phyloP scores from a whole-genome alignment of 768 basidiomycete species.

The Pulveroboletus sp. region DNA sequence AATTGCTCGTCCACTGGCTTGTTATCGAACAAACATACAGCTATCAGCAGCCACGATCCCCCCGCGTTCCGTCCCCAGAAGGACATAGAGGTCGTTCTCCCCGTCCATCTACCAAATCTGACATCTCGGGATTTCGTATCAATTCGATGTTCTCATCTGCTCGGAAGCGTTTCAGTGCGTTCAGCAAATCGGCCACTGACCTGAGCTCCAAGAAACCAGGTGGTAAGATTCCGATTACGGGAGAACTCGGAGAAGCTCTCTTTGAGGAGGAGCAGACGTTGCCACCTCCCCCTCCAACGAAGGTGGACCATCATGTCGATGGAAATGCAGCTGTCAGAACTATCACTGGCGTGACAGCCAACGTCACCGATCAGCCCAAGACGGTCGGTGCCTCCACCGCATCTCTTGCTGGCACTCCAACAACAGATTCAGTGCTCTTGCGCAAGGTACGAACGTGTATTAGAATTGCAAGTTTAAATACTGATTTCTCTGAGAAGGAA shows the following conservation, averaged over 20 bases:
- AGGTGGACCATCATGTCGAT: slow-evolving; percentile 30
- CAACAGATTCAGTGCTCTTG: not conserved
- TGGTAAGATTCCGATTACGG: slow-evolving; percentile 41
- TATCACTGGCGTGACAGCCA: slow-evolving; percentile 21
- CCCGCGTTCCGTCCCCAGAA: slow-evolving; percentile 25
- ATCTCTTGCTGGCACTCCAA: not conserved
- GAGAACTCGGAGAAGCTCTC: slow-evolving; percentile 70
- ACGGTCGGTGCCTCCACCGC: not conserved
- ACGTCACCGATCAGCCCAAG: slow-evolving; percentile 9
- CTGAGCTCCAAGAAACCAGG: slow-evolving; percentile 23
- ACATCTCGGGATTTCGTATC: slow-evolving; percentile 34
- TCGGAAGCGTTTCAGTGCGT: slow-evolving; percentile 64
- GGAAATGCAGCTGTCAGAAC: slow-evolving; percentile 11
- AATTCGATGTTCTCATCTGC: slow-evolving; percentile 44
- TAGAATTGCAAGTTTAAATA: not conserved
- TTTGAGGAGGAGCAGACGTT: slow-evolving; percentile 43
- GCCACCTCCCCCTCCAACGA: slow-evolving; percentile 19
- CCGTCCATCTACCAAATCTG: slow-evolving; percentile 43
- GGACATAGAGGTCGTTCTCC: slow-evolving; percentile 33
- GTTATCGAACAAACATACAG: slow-evolving; percentile 61
- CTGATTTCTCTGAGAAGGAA: slow-evolving; percentile 8
- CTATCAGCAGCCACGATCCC: slow-evolving; percentile 32
- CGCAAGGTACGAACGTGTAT: slow-evolving; percentile 13
- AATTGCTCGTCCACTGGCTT: slow-evolving; percentile 51
- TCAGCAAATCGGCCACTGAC: slow-evolving; percentile 31